Evolutionary conservation across 78 protist species (phyloP).

Genomic region (Planoprotostelium fungivorum): DNA sequence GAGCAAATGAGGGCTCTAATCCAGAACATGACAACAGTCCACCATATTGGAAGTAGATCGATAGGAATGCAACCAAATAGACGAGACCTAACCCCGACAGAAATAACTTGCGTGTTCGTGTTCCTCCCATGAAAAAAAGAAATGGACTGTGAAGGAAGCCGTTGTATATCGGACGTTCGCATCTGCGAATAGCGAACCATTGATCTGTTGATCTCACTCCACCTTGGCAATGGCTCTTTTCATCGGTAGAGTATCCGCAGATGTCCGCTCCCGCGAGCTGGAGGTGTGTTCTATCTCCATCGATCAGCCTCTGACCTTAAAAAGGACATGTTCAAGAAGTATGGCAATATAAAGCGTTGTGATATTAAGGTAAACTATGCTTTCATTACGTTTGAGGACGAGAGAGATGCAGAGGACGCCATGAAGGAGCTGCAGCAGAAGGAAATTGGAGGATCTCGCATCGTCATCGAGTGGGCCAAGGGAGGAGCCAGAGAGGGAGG

Average conservation of each 20-base stretch:
- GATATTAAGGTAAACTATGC: neutral
- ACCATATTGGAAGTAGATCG: too few species aligned
- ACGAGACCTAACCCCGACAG: too few species aligned
- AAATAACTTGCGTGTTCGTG: too few species aligned
- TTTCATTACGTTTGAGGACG: constrained; percentile 6
- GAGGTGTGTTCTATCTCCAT: neutral
- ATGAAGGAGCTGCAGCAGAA: neutral
- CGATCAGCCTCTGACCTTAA: neutral
- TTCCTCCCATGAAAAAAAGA: too few species aligned
- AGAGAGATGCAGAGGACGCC: constrained; percentile 8
- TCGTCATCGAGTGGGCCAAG: neutral
- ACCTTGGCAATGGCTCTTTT: neutral
- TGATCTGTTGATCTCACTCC: too few species aligned
- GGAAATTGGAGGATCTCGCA: neutral
- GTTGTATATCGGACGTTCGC: too few species aligned
- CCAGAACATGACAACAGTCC: too few species aligned
- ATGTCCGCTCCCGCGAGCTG: neutral
- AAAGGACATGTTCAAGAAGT: constrained; percentile 1
- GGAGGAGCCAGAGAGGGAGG: neutral
- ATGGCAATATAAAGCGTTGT: neutral
- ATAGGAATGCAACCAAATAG: too few species aligned
- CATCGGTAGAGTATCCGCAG: neutral
- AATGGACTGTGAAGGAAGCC: too few species aligned
- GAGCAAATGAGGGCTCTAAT: too few species aligned
- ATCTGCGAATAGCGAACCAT: too few species aligned